Conservation (phyloP, 192 early-diverging fungal species). For the Pilobolus umbonatus region DNA sequence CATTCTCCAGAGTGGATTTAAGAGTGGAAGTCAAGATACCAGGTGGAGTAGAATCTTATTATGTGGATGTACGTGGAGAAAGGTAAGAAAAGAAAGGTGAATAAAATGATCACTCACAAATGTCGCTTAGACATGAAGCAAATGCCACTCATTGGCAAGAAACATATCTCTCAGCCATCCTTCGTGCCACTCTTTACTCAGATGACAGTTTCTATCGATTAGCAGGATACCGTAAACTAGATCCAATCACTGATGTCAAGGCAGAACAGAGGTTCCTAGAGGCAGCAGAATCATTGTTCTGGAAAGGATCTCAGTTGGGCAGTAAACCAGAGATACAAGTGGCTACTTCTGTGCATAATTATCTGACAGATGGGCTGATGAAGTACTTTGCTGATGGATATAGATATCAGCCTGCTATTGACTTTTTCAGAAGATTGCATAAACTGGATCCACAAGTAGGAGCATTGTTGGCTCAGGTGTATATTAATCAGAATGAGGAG, state of each 20-base stretch:
- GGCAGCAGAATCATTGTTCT: conserved; percentile 76
- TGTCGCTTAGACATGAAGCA: conserved; percentile 51
- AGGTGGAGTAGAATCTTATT: conserved; percentile 93
- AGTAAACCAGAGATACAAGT: conserved; percentile 91
- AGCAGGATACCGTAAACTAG: conserved; percentile 85
- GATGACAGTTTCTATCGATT: conserved; percentile 82
- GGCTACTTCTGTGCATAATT: conserved; percentile 87
- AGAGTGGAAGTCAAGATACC: conserved; percentile 98
- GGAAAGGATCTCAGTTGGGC: conserved; percentile 89
- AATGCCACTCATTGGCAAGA: conserved; percentile 87
- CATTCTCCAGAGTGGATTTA: conserved; percentile 94
- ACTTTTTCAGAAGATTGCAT: conserved; percentile 77
- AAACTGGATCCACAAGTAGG: conserved; percentile 86
- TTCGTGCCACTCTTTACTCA: conserved; percentile 88
- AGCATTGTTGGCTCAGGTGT: conserved; percentile 76
- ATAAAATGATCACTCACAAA: background rate
- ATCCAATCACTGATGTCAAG: conserved; percentile 70
- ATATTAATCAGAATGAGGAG: conserved; percentile 82
- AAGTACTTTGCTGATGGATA: conserved; percentile 86
- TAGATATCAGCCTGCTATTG: conserved; percentile 71
- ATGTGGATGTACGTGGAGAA: conserved; percentile 86
- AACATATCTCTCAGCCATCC: conserved; percentile 79
- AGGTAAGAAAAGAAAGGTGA: conserved; percentile 47
- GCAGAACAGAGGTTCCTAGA: conserved; percentile 83
- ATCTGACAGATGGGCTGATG: conserved; percentile 82